A percentile compares a stretch with the other conserved stretches of the same genome.
Conservation (phyloP, 2,329 filamentous ascomycete genomes). For the Penicillium aurantiogriseum region DNA sequence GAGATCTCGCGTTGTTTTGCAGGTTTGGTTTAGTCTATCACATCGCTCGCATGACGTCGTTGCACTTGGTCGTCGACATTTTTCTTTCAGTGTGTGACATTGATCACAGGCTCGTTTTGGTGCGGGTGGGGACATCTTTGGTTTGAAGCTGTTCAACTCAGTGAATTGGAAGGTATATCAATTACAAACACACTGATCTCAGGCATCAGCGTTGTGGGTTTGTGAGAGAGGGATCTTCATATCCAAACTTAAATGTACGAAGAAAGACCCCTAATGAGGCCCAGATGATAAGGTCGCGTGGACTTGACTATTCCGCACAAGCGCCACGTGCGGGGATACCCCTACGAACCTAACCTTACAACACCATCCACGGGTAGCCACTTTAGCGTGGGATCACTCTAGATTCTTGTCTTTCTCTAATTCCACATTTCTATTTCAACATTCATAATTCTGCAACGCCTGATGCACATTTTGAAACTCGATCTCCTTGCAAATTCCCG, state of each 20-base stretch:
- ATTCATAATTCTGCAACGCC: background rate
- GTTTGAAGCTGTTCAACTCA: background rate
- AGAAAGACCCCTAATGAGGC: background rate
- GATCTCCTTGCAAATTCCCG: background rate
- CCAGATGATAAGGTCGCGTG: background rate
- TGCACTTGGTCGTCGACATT: slow-evolving; percentile 9
- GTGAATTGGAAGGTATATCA: background rate
- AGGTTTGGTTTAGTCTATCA: slow-evolving; percentile 7
- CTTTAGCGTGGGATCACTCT: background rate
- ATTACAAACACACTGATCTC: background rate
- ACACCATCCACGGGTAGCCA: background rate
- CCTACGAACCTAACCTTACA: background rate
- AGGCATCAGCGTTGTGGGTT: background rate
- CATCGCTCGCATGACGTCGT: slow-evolving; percentile 14
- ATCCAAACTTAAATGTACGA: background rate
- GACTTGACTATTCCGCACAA: background rate
- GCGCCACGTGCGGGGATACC: background rate
- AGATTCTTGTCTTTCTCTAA: background rate
- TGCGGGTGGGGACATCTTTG: background rate
- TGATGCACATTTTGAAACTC: background rate
- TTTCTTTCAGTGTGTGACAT: slow-evolving; percentile 18
- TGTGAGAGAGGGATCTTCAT: background rate
- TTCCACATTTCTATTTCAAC: background rate
- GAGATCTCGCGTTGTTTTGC: slow-evolving; percentile 7
- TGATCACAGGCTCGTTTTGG: slow-evolving; percentile 17